Conservation (phyloP, 1,284 basidiomycete species). For the Ustilago crameri region DNA sequence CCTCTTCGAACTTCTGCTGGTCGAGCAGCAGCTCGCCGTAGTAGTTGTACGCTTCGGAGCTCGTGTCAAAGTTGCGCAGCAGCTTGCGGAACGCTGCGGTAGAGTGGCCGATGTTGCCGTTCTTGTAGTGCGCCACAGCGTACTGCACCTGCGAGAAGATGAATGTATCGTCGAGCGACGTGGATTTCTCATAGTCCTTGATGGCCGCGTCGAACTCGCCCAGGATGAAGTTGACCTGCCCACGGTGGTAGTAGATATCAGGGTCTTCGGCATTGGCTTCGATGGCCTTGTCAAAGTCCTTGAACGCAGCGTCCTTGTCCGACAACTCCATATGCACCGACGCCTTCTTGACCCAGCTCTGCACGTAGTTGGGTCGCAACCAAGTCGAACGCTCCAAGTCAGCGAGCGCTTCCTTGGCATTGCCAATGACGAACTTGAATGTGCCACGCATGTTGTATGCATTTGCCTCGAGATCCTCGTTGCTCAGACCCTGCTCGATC, state of each 20-base stretch:
- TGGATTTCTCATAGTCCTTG: constrained; percentile 89
- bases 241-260: constrained; percentile 98
- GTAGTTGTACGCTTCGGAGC: constrained; percentile 68
- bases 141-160: constrained; percentile 97
- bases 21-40: constrained; percentile 96
- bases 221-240: constrained; percentile 97
- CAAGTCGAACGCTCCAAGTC: constrained; percentile 84
- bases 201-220: constrained; percentile 87
- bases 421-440: constrained; percentile 82
- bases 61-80: constrained; percentile 57
- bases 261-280: constrained; percentile 84
- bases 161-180: constrained; percentile 81
- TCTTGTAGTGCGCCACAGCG: constrained; percentile 97
- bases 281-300: constrained; percentile 91
- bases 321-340: constrained; percentile 94
- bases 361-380: constrained; percentile 81
- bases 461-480: constrained; percentile 79
- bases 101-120: constrained; percentile 79
- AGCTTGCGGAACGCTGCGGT: constrained; percentile 84
- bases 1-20: constrained; percentile 88
- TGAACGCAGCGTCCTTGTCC: constrained; percentile 77
- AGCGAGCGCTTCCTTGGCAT: constrained; percentile 83
- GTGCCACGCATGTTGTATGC: constrained; percentile 94
- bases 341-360: constrained; percentile 95
- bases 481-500: constrained; percentile 84